Conservation (phyloP, 371 early-diverging fungal species). For the Saksenaea vasiformis region DNA sequence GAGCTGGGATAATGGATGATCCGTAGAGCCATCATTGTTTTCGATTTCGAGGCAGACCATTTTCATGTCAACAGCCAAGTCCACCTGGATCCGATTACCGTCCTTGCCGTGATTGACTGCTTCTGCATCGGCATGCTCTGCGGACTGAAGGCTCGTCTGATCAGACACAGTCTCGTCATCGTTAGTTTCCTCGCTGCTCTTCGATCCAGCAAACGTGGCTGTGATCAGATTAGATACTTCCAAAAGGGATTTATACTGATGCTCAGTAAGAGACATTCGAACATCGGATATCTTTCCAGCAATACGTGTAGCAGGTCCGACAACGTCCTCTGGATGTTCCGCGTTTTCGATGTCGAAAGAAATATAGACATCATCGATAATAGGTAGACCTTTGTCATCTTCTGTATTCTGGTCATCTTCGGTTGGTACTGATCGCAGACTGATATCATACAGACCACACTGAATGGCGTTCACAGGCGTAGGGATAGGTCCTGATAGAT, state of each 20-base stretch:
- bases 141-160: background rate
- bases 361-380: constrained; percentile 85
- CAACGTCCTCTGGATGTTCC: constrained; percentile 18
- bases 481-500: constrained; percentile 20
- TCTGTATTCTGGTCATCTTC: constrained; percentile 9
- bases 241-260: constrained; percentile 78
- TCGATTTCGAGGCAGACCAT: constrained; percentile 52
- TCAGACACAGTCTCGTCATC: constrained; percentile 7
- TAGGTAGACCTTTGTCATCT: constrained; percentile 56
- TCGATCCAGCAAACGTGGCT: constrained; percentile 53
- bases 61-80: constrained; percentile 24
- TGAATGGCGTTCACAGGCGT: constrained; percentile 57
- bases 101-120: background rate
- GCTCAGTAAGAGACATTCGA: constrained; percentile 74
- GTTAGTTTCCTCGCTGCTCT: constrained; percentile 12
- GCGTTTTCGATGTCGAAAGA: constrained; percentile 59
- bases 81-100: constrained; percentile 12
- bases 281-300: constrained; percentile 76
- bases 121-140: background rate
- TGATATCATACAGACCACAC: constrained; percentile 72
- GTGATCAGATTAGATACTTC: constrained; percentile 63
- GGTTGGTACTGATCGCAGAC: constrained; percentile 60
- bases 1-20: constrained; percentile 48
- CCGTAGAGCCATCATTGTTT: constrained; percentile 51
- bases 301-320: constrained; percentile 57